A percentile compares a stretch with the other conserved stretches of the same genome.
These are phyloP conservation scores for Aspergillus heteromorphus DNA, from an alignment of 495 filamentous ascomycete genomes.

Conservation along the genomic window DNA sequence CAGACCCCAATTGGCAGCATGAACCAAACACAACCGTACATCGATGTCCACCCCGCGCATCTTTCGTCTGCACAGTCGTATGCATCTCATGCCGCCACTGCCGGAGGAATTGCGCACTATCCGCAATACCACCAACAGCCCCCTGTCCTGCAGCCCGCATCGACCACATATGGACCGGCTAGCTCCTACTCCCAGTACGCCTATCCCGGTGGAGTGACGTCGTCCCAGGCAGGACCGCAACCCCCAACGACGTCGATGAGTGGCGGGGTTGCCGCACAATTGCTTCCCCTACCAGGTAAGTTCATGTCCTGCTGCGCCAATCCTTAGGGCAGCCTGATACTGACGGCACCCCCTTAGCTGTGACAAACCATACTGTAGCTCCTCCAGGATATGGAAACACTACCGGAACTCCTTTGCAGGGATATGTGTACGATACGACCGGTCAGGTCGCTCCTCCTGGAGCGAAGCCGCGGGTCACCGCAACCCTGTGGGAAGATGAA, in stretches of 20 bases:
- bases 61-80: slow-evolving; percentile 79
- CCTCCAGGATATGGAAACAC: slow-evolving; percentile 43
- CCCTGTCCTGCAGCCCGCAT: slow-evolving; percentile 73
- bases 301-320: background rate
- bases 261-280: slow-evolving; percentile 45
- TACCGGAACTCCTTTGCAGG: slow-evolving; percentile 48
- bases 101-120: slow-evolving; percentile 65
- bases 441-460: slow-evolving; percentile 94
- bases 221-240: slow-evolving; percentile 63
- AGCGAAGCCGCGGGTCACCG: slow-evolving; percentile 96
- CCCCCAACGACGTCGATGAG: slow-evolving; percentile 65
- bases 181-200: slow-evolving; percentile 64
- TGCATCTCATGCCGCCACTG: slow-evolving; percentile 74
- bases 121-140: slow-evolving; percentile 71
- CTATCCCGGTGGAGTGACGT: slow-evolving; percentile 70
- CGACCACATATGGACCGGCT: slow-evolving; percentile 63
- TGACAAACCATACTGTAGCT: slow-evolving; percentile 44
- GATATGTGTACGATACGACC: slow-evolving; percentile 67
- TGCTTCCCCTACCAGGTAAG: slow-evolving; percentile 66
- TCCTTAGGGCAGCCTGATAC: background rate
- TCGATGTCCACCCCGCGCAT: slow-evolving; percentile 76
- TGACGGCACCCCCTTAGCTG: slow-evolving; percentile 10
- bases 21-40: slow-evolving; percentile 78
- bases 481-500: slow-evolving; percentile 97
- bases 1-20: slow-evolving; percentile 59